Percentiles rank a stretch among this genome's conserved stretches.
Evolutionary conservation across 2,329 filamentous ascomycete genomes (phyloP).

Genomic region (Talaromyces albobiverticillius): DNA sequence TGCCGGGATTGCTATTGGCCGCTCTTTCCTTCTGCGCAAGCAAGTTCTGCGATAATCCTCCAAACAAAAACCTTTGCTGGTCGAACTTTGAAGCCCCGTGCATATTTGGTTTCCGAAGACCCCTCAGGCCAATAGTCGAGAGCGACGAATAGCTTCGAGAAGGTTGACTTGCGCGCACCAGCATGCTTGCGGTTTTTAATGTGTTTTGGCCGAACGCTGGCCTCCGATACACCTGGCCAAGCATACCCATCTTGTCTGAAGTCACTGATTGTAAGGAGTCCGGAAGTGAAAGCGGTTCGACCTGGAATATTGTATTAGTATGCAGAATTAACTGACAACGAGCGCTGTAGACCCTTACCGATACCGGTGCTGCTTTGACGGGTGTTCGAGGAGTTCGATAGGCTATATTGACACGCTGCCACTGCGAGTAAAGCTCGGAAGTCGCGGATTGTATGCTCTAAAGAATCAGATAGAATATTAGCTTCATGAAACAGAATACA

Average conservation of each 20-base stretch:
- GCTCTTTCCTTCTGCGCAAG: conserved; percentile 85
- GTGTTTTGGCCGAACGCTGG: conserved; percentile 15
- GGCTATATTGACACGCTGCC: conserved; percentile 28
- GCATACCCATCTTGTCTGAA: conserved; percentile 23
- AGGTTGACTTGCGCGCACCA: conserved; percentile 19
- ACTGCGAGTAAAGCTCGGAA: conserved; percentile 40
- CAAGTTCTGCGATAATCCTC: conserved; percentile 51
- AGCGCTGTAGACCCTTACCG: not conserved
- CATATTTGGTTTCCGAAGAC: conserved; percentile 21
- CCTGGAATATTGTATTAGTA: conserved; percentile 14
- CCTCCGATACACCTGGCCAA: conserved; percentile 19
- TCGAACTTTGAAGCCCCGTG: conserved; percentile 28
- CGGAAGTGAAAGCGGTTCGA: conserved; percentile 20
- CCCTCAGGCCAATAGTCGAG: conserved; percentile 25
- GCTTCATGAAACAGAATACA: not conserved
- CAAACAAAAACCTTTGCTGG: conserved; percentile 38
- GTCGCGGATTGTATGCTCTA: conserved; percentile 47
- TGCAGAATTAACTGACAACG: not conserved
- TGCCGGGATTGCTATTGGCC: conserved; percentile 87
- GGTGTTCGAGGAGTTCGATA: conserved; percentile 9
- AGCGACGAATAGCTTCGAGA: conserved; percentile 34
- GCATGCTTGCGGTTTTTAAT: conserved; percentile 16
- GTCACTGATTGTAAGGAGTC: conserved; percentile 27
- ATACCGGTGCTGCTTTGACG: conserved; percentile 16
- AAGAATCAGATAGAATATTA: not conserved